Base-by-base conservation (phyloP, 768 basidiomycete species). In the Kwoniella heveanensis region DNA sequence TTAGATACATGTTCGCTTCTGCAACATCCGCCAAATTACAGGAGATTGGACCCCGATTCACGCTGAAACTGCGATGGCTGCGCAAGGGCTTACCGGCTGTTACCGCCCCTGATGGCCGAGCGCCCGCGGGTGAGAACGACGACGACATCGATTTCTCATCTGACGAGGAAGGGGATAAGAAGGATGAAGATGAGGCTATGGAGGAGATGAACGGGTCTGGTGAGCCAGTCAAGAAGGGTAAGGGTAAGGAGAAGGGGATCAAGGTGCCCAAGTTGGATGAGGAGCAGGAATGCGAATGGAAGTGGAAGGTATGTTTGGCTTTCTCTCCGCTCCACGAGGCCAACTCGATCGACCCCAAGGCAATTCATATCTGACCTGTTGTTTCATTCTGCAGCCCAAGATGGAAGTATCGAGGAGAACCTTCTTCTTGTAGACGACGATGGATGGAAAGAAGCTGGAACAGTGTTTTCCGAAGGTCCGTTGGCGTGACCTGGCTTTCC, bases 1-100 rank as follows among this genome's bases (percentile, higher is more conserved):
- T 22, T 44, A 94, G 91, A 72, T 95, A 93, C 79, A 92, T 92
- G 44, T 98, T 94, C 81, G 87, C 90, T 53, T 92, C 91, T 1
- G 83, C 89, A 2, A 92, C 94, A 68, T 92, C 90, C 77, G 93
- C 95, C 9, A 86, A 89, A 7, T 81, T 99, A 29, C 96, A 99
- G 77, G 96, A 99, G 80, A 99, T 99, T 67, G 96, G 96, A 1
- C 96, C 96, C 7, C 87, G 95, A 30, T 96, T 99, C 77, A 98
- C 96, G 0, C 84, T 98, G 12, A 98, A 98, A 81, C 83, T 99
- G 60, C 84, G 88, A 39, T 96, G 88, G 84, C 80, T 99, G 61
- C 88, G 89, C 76, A 92, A 90, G 71, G 93, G 92, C 10, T 82
- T 94, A 22, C 94, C 93, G 1, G 88, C 89, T 4, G 91, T 93